Evolutionary conservation across 768 basidiomycete genomes (phyloP), one percentile per base, ranked within the genome.

Genomic region (Xanthoconium stramineum): DNA sequence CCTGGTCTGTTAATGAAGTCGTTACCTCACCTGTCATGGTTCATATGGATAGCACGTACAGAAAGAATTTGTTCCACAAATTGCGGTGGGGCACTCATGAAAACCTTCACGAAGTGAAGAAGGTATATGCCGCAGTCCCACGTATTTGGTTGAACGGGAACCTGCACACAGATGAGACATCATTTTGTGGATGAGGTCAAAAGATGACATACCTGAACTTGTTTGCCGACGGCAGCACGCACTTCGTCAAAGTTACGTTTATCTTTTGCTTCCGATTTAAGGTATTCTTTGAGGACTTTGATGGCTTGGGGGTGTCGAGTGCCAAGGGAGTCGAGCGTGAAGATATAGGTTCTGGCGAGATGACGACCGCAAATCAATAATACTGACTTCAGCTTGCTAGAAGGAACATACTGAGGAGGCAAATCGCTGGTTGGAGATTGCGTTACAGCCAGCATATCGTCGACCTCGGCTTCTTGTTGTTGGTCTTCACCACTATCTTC

Each of bases 91-190:
- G 88, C 73, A 9, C 67, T 72, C 71, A 97, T 82, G 66, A 98
- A 91, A 0, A 82, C 83, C 62, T 85, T 76, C 9, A 86, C 89
- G 49, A 92, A 92, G 65, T 98, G 94, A 12, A 98, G 76, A 13
- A 98, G 78, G 69, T 91, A 99, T 30, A 97, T 69, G 7, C 97
- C 97, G 62, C 97, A 99, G 69, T 98, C 95, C 65, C 86, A 91
- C 60, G 78, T 91, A 67, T 98, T 98, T 15, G 84, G 83, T 67
- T 99, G 97, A 24, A 77, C 75, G 5, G 96, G 96, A 5, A 94
- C 91, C 92, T 96, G 61, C 5, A 40, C 37, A 32, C 15, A 24
- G 9, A 32, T 68, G 20, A 54, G 35, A 44, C 37, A 42, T 20
- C 24, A 30, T 45, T 33, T 3, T 45, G n/a, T 45, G 28, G 14